A percentile compares a stretch with the other conserved stretches of the same genome.
These are phyloP conservation scores for Aspergillus carlsbadensis DNA, from an alignment of 495 filamentous ascomycete species.

Conservation along the genomic window DNA sequence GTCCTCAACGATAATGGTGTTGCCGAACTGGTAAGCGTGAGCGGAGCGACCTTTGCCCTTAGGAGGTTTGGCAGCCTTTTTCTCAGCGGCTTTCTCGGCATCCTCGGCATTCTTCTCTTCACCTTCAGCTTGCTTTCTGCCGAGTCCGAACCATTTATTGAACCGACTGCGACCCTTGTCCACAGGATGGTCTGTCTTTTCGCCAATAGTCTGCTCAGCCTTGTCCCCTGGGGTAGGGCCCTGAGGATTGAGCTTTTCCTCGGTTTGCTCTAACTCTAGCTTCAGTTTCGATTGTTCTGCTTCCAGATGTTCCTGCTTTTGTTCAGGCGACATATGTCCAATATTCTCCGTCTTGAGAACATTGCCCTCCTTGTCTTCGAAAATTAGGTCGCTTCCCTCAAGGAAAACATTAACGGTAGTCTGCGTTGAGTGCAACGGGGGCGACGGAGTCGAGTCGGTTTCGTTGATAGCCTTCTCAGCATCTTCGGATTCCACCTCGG, in stretches of 20 bases:
- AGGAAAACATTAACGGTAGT: constrained; percentile 65
- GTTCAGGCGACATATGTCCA: constrained; percentile 38
- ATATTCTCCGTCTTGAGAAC: constrained; percentile 61
- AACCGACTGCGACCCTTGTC: constrained; percentile 37
- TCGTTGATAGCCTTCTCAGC: constrained; percentile 26
- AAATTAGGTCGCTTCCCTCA: constrained; percentile 77
- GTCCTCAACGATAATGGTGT: constrained; percentile 97
- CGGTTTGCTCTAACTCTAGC: constrained; percentile 33
- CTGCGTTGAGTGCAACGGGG: constrained; percentile 31
- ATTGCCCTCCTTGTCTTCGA: constrained; percentile 88
- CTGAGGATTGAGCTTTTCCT: constrained; percentile 37
- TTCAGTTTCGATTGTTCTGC: constrained; percentile 61
- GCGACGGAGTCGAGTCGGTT: constrained; percentile 38
- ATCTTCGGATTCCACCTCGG: constrained; percentile 24
- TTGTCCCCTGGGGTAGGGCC: constrained; percentile 49
- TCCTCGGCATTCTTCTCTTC: constrained; percentile 21
- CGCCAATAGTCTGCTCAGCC: constrained; percentile 32
- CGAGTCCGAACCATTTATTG: constrained; percentile 41
- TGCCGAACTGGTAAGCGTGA: constrained; percentile 91
- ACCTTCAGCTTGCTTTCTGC: constrained; percentile 27
- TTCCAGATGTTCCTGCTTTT: constrained; percentile 53
- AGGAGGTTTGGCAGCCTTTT: constrained; percentile 14
- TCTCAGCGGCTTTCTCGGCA: constrained; percentile 14
- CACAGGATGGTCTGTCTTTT: constrained; percentile 30
- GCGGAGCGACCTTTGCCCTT: constrained; percentile 58